Conservation (phyloP, 2,329 filamentous ascomycete genomes). For the Penicillium hesseltinei region DNA sequence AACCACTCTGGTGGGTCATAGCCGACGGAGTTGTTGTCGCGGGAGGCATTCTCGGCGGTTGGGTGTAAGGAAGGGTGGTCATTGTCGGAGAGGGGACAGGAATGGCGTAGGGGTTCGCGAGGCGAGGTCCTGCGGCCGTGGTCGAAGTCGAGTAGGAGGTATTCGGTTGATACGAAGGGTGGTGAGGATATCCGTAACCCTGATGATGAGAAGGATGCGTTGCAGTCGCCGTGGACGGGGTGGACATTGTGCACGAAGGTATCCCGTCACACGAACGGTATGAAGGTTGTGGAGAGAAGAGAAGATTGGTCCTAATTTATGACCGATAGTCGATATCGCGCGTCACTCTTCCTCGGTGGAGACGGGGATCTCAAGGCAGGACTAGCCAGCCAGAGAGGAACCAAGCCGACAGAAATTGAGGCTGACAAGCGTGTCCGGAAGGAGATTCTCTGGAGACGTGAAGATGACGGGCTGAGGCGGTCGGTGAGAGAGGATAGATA, state of each 20-base stretch:
- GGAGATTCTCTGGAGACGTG: conserved; percentile 20
- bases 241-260: conserved; percentile 63
- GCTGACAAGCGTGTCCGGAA: conserved; percentile 10
- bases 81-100: conserved; percentile 36
- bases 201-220: conserved; percentile 68
- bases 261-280: conserved; percentile 31
- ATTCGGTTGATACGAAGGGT: conserved; percentile 54
- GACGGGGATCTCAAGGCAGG: conserved; percentile 1
- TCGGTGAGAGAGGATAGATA: conserved; percentile 12
- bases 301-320: conserved; percentile 13
- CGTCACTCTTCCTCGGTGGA: background rate
- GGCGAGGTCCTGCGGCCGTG: conserved; percentile 39
- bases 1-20: conserved; percentile 40
- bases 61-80: conserved; percentile 34
- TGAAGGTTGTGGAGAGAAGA: conserved; percentile 14
- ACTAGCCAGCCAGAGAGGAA: conserved; percentile 1
- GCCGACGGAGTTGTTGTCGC: conserved; percentile 38
- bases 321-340: conserved; percentile 11
- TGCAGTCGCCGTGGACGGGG: conserved; percentile 73
- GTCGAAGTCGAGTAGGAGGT: conserved; percentile 52
- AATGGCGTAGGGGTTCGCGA: conserved; percentile 46
- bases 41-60: conserved; percentile 38
- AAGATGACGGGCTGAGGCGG: conserved; percentile 26
- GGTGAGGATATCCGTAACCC: conserved; percentile 61
- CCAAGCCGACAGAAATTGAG: conserved; percentile 4